Percentiles rank a stretch among this genome's conserved stretches.
Evolutionary conservation across 352 stramenopile genomes (phyloP).

Genomic region (Phytophthora aleatoria): DNA sequence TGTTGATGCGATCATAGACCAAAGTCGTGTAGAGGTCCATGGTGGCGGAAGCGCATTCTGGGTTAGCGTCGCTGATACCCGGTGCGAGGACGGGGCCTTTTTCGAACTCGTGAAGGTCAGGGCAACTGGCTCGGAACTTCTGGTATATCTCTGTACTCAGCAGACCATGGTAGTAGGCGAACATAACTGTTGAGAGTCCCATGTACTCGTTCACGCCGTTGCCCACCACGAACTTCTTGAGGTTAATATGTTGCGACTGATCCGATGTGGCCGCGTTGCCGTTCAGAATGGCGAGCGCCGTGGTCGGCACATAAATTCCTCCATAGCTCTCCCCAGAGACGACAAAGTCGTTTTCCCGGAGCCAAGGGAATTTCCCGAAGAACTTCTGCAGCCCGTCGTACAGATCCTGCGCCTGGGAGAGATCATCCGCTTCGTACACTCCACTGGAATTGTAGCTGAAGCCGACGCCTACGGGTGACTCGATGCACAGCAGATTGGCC

Average conservation of each 20-base stretch:
- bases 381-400: constrained; percentile 84
- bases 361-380: constrained; percentile 86
- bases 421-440: constrained; percentile 78
- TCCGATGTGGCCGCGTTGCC: constrained; percentile 37
- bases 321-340: constrained; percentile 83
- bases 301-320: constrained; percentile 79
- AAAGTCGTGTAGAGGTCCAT: constrained; percentile 41
- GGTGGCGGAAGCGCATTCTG: constrained; percentile 36
- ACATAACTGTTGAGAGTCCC: constrained; percentile 65
- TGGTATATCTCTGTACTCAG: constrained; percentile 74
- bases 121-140: constrained; percentile 51
- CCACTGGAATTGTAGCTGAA: constrained; percentile 68
- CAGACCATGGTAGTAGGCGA: constrained; percentile 82
- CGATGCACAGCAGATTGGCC: constrained; percentile 63
- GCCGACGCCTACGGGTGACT: constrained; percentile 67
- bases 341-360: constrained; percentile 79
- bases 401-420: constrained; percentile 74
- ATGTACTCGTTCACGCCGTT: constrained; percentile 73
- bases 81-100: constrained; percentile 26
- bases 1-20: constrained; percentile 57
- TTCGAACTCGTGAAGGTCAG: constrained; percentile 54
- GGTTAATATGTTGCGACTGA: constrained; percentile 45
- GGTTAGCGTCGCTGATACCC: constrained; percentile 6
- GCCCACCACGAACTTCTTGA: constrained; percentile 91
- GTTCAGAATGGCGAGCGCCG: constrained; percentile 59